A percentile compares a stretch with the other conserved stretches of the same genome.
Conservation (phyloP, 139 green algal species). For the Coelastrella sp. region DNA sequence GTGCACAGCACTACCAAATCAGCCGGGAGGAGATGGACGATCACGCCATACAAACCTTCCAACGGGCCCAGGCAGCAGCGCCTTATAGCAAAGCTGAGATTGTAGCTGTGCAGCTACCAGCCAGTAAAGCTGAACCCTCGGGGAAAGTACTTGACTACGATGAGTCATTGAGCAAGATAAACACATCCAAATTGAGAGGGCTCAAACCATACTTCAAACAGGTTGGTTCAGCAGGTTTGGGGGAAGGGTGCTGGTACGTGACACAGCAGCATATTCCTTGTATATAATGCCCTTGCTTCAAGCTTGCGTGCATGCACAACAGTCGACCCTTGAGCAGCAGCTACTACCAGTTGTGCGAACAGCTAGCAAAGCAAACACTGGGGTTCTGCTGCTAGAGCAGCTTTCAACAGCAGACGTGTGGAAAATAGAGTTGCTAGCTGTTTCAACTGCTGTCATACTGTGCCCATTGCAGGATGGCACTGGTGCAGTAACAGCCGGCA, state of each 20-base stretch:
- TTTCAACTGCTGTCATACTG: background rate
- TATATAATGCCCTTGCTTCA: too few species aligned
- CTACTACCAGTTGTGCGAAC: too few species aligned
- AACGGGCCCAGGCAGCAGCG: constrained; percentile 60
- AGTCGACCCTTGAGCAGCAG: too few species aligned
- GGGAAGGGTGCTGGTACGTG: too few species aligned
- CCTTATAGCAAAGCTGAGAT: constrained; percentile 13
- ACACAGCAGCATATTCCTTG: too few species aligned
- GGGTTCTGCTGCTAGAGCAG: too few species aligned
- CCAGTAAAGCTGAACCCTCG: background rate
- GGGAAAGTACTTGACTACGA: constrained; percentile 58
- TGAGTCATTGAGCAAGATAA: constrained; percentile 78
- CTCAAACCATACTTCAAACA: constrained; percentile 86
- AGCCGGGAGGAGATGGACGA: constrained; percentile 68
- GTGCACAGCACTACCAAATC: constrained; percentile 75
- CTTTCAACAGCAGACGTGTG: too few species aligned
- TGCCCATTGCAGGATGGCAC: constrained; percentile 21
- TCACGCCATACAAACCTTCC: constrained; percentile 75
- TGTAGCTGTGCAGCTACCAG: constrained; percentile 38
- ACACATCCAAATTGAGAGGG: constrained; percentile 79
- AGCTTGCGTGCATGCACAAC: too few species aligned
- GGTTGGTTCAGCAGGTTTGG: constrained; percentile 2
- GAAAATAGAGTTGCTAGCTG: too few species aligned
- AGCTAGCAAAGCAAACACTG: too few species aligned
- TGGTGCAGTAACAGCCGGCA: constrained; percentile 89